These are phyloP conservation scores for Didymella keratinophila DNA, from an alignment of 2,329 filamentous ascomycete species.

Conservation along the genomic window DNA sequence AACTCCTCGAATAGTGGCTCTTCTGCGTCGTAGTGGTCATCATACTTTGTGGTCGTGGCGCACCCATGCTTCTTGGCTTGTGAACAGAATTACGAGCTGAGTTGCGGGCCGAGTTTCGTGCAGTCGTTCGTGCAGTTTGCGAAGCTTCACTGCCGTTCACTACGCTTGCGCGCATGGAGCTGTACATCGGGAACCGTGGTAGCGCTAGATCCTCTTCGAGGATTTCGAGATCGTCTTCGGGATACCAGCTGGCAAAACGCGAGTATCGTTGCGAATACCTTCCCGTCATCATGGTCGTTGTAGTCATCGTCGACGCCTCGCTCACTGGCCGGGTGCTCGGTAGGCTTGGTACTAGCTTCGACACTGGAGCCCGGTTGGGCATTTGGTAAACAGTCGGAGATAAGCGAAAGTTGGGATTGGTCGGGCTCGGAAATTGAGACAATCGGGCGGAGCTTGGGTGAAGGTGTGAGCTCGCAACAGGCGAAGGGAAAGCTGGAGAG, in stretches of 20 bases:
- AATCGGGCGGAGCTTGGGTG: conserved; percentile 29
- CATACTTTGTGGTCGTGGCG: conserved; percentile 20
- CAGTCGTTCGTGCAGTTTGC: conserved; percentile 13
- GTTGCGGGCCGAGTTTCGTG: conserved; percentile 10
- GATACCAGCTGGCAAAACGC: conserved; percentile 15
- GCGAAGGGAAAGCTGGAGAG: conserved; percentile 25
- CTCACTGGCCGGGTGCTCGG: conserved; percentile 16
- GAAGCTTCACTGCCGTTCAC: conserved; percentile 15
- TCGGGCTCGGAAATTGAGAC: conserved; percentile 22
- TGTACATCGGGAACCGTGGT: conserved; percentile 9
- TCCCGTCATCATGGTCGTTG: conserved; percentile 21
- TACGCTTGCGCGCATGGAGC: conserved; percentile 19
- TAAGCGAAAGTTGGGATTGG: conserved; percentile 30
- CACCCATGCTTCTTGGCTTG: conserved; percentile 8
- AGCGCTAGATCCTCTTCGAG: conserved; percentile 4
- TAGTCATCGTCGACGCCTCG: conserved; percentile 21
- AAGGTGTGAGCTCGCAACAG: conserved; percentile 22
- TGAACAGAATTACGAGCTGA: conserved; percentile 8
- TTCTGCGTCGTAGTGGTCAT: conserved; percentile 27
- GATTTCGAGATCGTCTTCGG: conserved; percentile 14
- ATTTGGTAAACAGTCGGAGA: conserved; percentile 35
- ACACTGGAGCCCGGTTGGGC: conserved; percentile 14
- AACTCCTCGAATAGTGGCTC: conserved; percentile 31
- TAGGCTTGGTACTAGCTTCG: conserved; percentile 15
- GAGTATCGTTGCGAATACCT: conserved; percentile 21